Evolutionary conservation across 139 green algal genomes (phyloP).

Genomic region (Nannochloris sp.): DNA sequence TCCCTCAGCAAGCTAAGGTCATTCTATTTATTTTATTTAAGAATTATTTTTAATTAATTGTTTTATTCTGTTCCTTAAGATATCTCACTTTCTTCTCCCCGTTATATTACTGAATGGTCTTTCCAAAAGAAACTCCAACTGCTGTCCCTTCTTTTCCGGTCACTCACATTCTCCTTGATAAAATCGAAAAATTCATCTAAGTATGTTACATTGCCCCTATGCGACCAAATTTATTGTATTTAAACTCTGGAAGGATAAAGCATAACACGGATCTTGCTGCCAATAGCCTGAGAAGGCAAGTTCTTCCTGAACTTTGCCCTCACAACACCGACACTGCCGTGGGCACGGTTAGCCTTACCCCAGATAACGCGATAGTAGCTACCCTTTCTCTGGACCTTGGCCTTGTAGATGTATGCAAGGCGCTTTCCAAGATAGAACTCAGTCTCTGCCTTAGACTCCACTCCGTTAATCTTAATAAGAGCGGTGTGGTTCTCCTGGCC

Average conservation of each 20-base stretch:
- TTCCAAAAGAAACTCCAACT: too few relatives aligned
- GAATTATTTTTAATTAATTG: too few relatives aligned
- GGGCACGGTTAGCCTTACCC: conserved; percentile 85
- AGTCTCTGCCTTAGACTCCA: conserved; percentile 77
- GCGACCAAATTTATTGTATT: too few relatives aligned
- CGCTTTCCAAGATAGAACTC: conserved; percentile 96
- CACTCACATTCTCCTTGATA: too few relatives aligned
- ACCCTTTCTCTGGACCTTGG: conserved; percentile 94
- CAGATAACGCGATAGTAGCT: conserved; percentile 89
- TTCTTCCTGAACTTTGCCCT: conserved; percentile 94
- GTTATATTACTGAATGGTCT: too few relatives aligned
- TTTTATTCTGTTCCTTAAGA: too few relatives aligned
- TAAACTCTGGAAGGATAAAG: conserved; percentile 79
- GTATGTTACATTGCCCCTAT: too few relatives aligned
- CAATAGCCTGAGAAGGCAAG: conserved; percentile 78
- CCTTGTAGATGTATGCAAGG: conserved; percentile 99
- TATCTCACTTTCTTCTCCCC: too few relatives aligned
- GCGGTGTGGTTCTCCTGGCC: conserved; percentile 85
- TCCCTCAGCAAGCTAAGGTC: too few relatives aligned
- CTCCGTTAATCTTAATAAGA: conserved; percentile 89
- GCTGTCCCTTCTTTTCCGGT: too few relatives aligned
- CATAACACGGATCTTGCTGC: conserved; percentile 73
- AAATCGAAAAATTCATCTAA: too few relatives aligned
- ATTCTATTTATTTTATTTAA: too few relatives aligned
- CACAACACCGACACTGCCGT: conserved; percentile 86